Base-by-base conservation (phyloP, 768 basidiomycete species). In the Strobilomyces dryophilus region DNA sequence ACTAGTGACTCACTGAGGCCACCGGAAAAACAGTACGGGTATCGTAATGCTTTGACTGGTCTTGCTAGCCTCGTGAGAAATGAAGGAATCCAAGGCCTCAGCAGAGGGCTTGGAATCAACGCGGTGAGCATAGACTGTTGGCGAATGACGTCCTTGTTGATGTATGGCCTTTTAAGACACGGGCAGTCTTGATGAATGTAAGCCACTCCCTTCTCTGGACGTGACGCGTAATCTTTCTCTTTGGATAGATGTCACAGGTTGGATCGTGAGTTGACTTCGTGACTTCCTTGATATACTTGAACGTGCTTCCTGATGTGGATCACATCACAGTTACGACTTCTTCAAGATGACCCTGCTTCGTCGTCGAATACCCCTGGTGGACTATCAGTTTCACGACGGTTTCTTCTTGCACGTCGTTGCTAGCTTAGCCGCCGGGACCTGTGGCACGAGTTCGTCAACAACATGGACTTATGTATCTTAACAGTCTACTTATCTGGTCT, bases 1-100 rank as follows among this genome's bases (percentile, higher is more conserved):
- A 92, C 91, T 24, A 92, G 88, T 59, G 92, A 95, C 67, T 78
- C 81, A 8, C 75, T 85, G 27, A 82, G 88, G 58, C 84, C 87
- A 17, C 81, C 84, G 24, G 85, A 87, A 54, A 78, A 84, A 59
- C 77, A 84, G 51, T 91, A 88, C 62, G 79, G 83, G 43, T 95
- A 95, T 68, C 74, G 78, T 20, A 91, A 94, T 66, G 90, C 83
- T n/a, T 57, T 92, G 17, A 75, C 78, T 45, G 92, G 92, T 8
- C 71, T 95, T n/a, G 57, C 79, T 8, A 75, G 65, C 56, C 76
- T 95, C 43, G 71, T 87, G 10, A 79, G 74, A 57, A 79, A 79
- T 46, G 92, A 94, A 64, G 90, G 92, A 17, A 41, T 82, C 8
- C 77, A 74, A 29, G 87, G 87, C 5, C 76, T 93, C 52, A 72